Percentiles rank a stretch among this genome's conserved stretches.
These are phyloP conservation scores for Sarocladiaceae sp. DNA, from an alignment of 2,329 filamentous ascomycete genomes.

Conservation along the genomic window DNA sequence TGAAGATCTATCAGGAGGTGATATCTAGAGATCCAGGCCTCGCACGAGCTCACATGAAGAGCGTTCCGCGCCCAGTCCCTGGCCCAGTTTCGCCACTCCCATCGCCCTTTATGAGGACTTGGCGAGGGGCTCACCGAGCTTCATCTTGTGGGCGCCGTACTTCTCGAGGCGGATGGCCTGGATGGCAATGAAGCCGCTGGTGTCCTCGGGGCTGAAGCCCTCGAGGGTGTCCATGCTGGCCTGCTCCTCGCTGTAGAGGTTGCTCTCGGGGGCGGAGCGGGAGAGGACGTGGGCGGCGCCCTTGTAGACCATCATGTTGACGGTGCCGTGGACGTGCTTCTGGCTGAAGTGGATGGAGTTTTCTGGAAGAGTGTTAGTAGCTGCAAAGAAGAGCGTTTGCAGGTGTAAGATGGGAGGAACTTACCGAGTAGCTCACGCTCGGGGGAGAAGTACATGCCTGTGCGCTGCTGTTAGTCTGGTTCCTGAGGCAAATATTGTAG, in stretches of 20 bases:
- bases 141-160: no score
- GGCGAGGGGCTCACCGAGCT: no score
- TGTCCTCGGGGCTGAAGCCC: slow-evolving; percentile 34
- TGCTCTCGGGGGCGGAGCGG: slow-evolving; percentile 30
- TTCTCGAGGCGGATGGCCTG: slow-evolving; percentile 58
- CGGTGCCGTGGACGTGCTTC: slow-evolving; percentile 25
- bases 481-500: background rate
- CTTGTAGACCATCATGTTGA: slow-evolving; percentile 25
- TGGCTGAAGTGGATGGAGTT: background rate
- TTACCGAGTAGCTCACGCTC: slow-evolving; percentile 34
- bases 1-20: no score
- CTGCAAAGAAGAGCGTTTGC: background rate
- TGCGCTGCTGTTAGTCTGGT: slow-evolving; percentile 21
- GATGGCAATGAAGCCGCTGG: slow-evolving; percentile 54
- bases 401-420: background rate
- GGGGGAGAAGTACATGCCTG: slow-evolving; percentile 46
- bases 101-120: no score
- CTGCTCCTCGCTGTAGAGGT: slow-evolving; percentile 41
- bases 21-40: no score
- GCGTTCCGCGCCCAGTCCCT: no score
- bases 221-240: slow-evolving; percentile 41
- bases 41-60: no score
- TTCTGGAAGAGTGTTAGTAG: background rate
- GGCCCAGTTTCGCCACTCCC: no score
- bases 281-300: slow-evolving; percentile 34